These are phyloP conservation scores for Candida sonorensis DNA, from an alignment of 805 yeast genomes.

Conservation along the genomic window DNA sequence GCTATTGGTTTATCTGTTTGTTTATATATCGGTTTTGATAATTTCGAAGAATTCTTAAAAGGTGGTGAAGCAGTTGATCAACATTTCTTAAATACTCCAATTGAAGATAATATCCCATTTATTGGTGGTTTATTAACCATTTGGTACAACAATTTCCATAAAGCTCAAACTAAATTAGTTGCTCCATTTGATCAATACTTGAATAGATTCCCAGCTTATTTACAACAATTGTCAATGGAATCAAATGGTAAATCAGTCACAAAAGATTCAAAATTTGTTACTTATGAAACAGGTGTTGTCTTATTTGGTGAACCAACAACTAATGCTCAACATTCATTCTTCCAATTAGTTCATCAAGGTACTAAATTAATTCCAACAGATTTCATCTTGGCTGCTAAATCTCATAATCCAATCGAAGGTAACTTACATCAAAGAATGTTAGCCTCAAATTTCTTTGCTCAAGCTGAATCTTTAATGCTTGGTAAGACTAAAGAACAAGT, in stretches of 20 bases:
- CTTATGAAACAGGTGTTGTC: slow-evolving; percentile 93
- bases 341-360: slow-evolving; percentile 99
- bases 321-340: slow-evolving; percentile 98
- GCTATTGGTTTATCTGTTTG: slow-evolving; percentile 97
- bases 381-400: slow-evolving; percentile 93
- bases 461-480: slow-evolving; percentile 94
- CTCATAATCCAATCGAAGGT: slow-evolving; percentile 93
- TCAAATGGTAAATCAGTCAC: slow-evolving; percentile 98
- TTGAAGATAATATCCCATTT: slow-evolving; percentile 87
- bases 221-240: slow-evolving; percentile 98
- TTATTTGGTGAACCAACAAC: slow-evolving; percentile 98
- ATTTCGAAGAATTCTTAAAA: slow-evolving; percentile 84
- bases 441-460: slow-evolving; percentile 99
- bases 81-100: slow-evolving; percentile 78
- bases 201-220: slow-evolving; percentile 98
- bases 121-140: slow-evolving; percentile 90
- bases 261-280: slow-evolving; percentile 83
- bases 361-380: slow-evolving; percentile 96
- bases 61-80: slow-evolving; percentile 98
- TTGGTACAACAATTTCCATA: slow-evolving; percentile 98
- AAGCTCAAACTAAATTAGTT: slow-evolving; percentile 96
- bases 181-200: slow-evolving; percentile 98
- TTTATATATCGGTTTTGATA: slow-evolving; percentile 89
- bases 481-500: slow-evolving; percentile 87
- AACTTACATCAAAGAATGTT: slow-evolving; percentile 96